Base-by-base conservation (phyloP, 345 rosid species). In the Hibiscus mutabilis region DNA sequence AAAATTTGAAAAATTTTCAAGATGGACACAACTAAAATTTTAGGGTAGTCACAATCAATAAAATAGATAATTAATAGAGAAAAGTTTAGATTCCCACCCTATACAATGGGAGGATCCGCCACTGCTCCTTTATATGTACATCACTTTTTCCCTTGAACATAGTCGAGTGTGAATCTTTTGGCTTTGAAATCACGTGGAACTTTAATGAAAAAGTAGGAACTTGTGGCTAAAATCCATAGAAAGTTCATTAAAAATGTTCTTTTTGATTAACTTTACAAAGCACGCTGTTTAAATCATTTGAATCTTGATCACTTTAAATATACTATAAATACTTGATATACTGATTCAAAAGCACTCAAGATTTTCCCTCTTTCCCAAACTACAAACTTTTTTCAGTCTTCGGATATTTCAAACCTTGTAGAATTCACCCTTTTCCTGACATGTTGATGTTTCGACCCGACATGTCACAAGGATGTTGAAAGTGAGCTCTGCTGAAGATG, bases 401-500 rank as follows among this genome's bases (percentile, higher is more conserved):
- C 5, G 59, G 49, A 33, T 51, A 56, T 55, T 37, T 57, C 73
- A 5, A 47, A 18, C 40, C 9, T 35, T 35, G 40, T 6, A 35
- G 8, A 35, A 35, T 35, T 6, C 40, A 35, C 40, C 40, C 40
- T 35, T 55, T 55, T 21, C 5, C 60, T 21, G 60, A 31, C 73
- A 70, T 53, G 49, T 5, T 15, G 52, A 35, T 35, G 5, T 12
- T 53, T 69, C 62, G 13, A 69, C 49, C 31, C 61, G 22, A 69
- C 62, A 5, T 68, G 66, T 64, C 40, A 44, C 53, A 70, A 76
- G 24, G 18, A 78, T 76, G 84, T 70, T 56, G 78, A 71, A 73
- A 9, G 53, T 19, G 19, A 57, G 7, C 51, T 68, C 65, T 3
- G 51, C 59, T 3, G 42, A 58, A 52, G 60, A 79, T 46, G 67